phyloP scores from a whole-genome alignment of 345 rosid genomes.

The Citrus hindsii region DNA sequence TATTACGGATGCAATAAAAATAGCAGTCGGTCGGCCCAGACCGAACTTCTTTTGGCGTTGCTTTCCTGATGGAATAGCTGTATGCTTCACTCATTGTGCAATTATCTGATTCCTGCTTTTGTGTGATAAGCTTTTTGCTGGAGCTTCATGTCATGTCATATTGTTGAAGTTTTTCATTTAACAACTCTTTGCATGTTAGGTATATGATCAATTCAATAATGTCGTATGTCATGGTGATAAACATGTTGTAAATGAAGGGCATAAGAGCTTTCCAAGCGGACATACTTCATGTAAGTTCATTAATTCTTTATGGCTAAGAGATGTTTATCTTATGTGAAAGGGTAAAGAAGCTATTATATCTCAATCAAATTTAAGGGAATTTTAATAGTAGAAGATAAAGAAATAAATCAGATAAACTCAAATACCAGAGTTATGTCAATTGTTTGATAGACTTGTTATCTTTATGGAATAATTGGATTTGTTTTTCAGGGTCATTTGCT shows the following conservation, averaged over 20 bases:
- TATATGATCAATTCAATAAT: constrained; percentile 61
- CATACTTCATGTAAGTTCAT: constrained; percentile 69
- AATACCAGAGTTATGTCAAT: neutral
- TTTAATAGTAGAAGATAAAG: neutral
- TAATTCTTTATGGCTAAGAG: neutral
- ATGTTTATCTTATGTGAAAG: neutral
- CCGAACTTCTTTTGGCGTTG: constrained; percentile 98
- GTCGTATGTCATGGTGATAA: constrained; percentile 75
- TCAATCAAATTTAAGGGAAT: neutral
- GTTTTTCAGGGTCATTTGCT: constrained; percentile 61
- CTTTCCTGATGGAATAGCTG: constrained; percentile 91
- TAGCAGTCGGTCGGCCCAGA: constrained; percentile 84
- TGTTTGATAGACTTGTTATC: neutral
- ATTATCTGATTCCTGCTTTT: constrained; percentile 4
- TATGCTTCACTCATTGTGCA: constrained; percentile 29
- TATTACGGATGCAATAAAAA: constrained; percentile 72
- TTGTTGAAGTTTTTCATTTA: constrained; percentile 9
- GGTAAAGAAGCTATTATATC: neutral
- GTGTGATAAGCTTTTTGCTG: neutral
- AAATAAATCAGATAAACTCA: neutral
- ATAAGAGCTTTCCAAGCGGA: constrained; percentile 91
- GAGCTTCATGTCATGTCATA: neutral
- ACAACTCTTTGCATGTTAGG: constrained; percentile 32
- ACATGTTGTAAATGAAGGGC: constrained; percentile 73
- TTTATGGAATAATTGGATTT: neutral